These are phyloP conservation scores for Alternaria triticina DNA, from an alignment of 2,329 filamentous ascomycete genomes.

Conservation along the genomic window DNA sequence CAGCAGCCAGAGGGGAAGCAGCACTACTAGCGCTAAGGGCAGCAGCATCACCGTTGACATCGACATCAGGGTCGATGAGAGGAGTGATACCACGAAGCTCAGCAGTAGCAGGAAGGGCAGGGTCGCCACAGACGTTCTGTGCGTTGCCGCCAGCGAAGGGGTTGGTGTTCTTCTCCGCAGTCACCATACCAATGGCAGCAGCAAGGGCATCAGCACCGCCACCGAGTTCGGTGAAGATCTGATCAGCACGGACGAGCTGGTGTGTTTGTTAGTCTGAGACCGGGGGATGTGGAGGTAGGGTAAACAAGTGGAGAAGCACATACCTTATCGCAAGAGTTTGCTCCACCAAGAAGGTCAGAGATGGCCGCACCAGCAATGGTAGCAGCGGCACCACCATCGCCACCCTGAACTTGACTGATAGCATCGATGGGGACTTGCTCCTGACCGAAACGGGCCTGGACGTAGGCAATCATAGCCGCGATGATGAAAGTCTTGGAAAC, in stretches of 20 bases:
- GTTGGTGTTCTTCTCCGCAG: slow-evolving; percentile 77
- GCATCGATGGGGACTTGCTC: slow-evolving; percentile 65
- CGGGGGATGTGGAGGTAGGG: not conserved
- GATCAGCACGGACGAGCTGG: slow-evolving; percentile 67
- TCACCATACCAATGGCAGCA: slow-evolving; percentile 68
- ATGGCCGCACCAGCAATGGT: slow-evolving; percentile 69
- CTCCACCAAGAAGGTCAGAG: slow-evolving; percentile 66
- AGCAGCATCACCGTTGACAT: slow-evolving; percentile 64
- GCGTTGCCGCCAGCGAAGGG: slow-evolving; percentile 66
- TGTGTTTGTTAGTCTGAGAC: not conserved
- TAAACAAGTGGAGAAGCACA: not conserved
- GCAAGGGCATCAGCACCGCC: slow-evolving; percentile 64
- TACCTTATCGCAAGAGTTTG: slow-evolving; percentile 71
- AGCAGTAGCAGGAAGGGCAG: slow-evolving; percentile 65
- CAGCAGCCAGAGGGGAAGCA: slow-evolving; percentile 62
- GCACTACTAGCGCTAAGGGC: slow-evolving; percentile 63
- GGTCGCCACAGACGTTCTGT: slow-evolving; percentile 67
- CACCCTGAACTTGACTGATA: slow-evolving; percentile 61
- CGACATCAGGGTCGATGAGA: slow-evolving; percentile 69
- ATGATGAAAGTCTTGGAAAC: slow-evolving; percentile 42
- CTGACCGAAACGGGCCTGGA: slow-evolving; percentile 63
- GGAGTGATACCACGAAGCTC: slow-evolving; percentile 71
- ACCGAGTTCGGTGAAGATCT: slow-evolving; percentile 68
- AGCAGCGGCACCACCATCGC: slow-evolving; percentile 65
- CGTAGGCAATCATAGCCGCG: slow-evolving; percentile 42